These are phyloP conservation scores for Agastache rugosa DNA, from an alignment of 257 asterid genomes.

Conservation along the genomic window DNA sequence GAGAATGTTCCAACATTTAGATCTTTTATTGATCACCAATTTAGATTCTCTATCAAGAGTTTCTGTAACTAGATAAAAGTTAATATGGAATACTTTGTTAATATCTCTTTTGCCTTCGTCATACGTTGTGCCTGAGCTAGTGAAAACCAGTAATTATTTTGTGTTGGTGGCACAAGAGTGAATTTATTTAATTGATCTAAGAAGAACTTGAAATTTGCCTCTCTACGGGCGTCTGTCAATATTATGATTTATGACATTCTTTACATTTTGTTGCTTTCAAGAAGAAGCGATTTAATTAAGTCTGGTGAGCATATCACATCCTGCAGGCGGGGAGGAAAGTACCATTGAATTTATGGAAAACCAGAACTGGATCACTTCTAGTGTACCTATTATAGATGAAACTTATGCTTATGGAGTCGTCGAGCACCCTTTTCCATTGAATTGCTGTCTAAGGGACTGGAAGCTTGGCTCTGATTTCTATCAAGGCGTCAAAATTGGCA, in stretches of 20 bases:
- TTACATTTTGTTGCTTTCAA: constrained; percentile 5
- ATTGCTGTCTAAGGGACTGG: constrained; percentile 76
- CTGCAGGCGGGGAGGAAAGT: constrained; percentile 89
- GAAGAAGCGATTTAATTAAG: constrained; percentile 1
- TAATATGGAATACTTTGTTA: background rate
- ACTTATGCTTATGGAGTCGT: constrained; percentile 95
- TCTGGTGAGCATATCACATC: constrained; percentile 30
- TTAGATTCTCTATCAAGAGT: background rate
- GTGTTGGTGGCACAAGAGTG: constrained; percentile 2
- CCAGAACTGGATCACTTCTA: constrained; percentile 60
- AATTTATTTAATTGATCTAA: background rate
- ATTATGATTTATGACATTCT: constrained; percentile 4
- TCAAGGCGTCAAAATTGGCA: constrained; percentile 94
- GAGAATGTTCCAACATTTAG: background rate
- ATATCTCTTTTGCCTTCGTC: constrained; percentile 17
- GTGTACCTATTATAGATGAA: constrained; percentile 86
- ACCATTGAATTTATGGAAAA: constrained; percentile 92
- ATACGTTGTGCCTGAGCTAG: constrained; percentile 5
- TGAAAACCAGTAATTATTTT: background rate
- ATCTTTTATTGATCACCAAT: background rate
- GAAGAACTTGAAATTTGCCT: constrained; percentile 3
- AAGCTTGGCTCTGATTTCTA: constrained; percentile 88
- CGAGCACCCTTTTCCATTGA: constrained; percentile 93
- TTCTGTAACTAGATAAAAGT: background rate
- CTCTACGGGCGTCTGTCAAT: background rate